Conservation (phyloP, 305 asterid genomes). For the Solanum aculeatissimum region DNA sequence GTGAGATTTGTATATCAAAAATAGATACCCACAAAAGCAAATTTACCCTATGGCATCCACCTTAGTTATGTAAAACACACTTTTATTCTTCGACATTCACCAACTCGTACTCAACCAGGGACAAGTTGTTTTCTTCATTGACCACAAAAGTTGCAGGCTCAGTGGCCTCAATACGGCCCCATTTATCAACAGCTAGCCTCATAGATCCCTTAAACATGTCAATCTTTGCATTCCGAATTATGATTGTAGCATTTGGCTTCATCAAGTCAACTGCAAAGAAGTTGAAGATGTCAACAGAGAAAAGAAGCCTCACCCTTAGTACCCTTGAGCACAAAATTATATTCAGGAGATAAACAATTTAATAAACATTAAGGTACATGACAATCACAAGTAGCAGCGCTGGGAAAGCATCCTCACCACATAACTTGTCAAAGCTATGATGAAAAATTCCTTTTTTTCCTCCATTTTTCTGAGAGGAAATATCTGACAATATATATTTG, state of each 20-base stretch:
- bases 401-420: not conserved
- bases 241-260: constrained; percentile 53
- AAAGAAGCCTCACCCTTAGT: not conserved
- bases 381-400: not conserved
- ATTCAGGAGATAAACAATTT: not conserved
- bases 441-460: not conserved
- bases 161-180: constrained; percentile 70
- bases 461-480: not conserved
- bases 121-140: constrained; percentile 78
- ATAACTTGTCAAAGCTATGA: not conserved
- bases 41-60: constrained; percentile 13
- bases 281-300: not conserved
- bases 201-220: constrained; percentile 90
- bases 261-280: constrained; percentile 63
- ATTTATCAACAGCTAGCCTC: constrained; percentile 87
- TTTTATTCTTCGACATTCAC: constrained; percentile 57
- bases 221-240: constrained; percentile 63
- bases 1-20: constrained; percentile 36
- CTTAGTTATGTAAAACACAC: not conserved
- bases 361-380: not conserved
- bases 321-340: not conserved
- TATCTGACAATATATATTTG: not conserved
- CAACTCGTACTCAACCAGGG: constrained; percentile 78
- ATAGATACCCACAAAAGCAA: constrained; percentile 24
- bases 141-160: constrained; percentile 60